Evolutionary conservation across 2,329 filamentous ascomycete genomes (phyloP).

Genomic region (Plenodomus lindquistii): DNA sequence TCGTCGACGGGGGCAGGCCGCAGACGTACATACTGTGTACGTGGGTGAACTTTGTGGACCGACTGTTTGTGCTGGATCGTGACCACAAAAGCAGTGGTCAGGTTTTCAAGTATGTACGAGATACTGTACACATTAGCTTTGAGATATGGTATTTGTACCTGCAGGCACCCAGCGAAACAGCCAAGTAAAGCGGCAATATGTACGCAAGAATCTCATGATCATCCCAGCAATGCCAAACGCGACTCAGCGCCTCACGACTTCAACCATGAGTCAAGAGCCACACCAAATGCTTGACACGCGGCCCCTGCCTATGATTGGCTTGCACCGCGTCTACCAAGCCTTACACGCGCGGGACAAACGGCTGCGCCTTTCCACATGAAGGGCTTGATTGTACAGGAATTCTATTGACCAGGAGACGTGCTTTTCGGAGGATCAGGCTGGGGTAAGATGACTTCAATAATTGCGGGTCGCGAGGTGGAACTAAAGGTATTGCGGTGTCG

Average conservation of each 20-base stretch:
- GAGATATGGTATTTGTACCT: not conserved
- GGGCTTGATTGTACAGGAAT: too few species aligned
- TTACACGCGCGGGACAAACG: not conserved
- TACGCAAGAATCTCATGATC: not conserved
- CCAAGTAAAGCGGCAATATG: too few species aligned
- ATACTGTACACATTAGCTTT: too few species aligned
- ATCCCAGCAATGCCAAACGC: not conserved
- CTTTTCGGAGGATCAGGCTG: not conserved
- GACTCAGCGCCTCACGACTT: not conserved
- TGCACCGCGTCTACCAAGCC: constrained; percentile 1
- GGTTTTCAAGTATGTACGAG: too few species aligned
- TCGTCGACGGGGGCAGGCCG: not conserved
- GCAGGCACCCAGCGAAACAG: not conserved
- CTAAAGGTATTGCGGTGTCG: not conserved
- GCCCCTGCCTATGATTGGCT: constrained; percentile 21
- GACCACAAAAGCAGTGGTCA: not conserved
- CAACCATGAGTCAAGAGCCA: not conserved
- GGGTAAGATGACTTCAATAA: not conserved
- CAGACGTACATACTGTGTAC: not conserved
- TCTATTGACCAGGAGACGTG: too few species aligned
- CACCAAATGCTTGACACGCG: constrained; percentile 18
- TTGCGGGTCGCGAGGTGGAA: not conserved
- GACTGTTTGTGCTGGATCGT: not conserved
- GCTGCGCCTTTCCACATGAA: not conserved
- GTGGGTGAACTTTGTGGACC: not conserved